A percentile compares a stretch with the other conserved stretches of the same genome.
phyloP scores from a whole-genome alignment of 768 basidiomycete species.

The Lactarius hengduanensis region DNA sequence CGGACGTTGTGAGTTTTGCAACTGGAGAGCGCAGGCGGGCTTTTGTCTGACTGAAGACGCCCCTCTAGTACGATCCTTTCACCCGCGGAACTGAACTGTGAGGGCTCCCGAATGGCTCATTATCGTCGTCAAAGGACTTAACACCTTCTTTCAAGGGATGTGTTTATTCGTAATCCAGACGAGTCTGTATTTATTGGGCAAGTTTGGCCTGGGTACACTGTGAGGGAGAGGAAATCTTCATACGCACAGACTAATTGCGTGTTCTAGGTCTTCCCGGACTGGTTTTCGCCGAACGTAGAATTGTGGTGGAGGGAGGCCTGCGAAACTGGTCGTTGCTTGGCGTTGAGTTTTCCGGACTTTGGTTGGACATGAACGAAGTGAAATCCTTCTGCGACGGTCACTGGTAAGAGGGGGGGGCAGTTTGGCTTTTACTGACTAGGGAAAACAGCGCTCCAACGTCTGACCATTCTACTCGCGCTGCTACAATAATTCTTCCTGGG shows the following conservation, averaged over 20 bases:
- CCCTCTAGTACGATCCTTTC: conserved; percentile 62
- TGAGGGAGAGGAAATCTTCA: conserved; percentile 32
- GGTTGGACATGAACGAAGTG: conserved; percentile 70
- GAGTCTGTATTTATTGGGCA: conserved; percentile 69
- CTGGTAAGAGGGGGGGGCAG: neutral
- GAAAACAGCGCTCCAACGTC: conserved; percentile 51
- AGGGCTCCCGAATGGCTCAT: conserved; percentile 27
- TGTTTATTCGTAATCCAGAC: conserved; percentile 75
- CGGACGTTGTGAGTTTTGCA: conserved; percentile 53
- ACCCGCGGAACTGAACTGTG: conserved; percentile 58
- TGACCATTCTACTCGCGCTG: conserved; percentile 53
- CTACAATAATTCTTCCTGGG: conserved; percentile 58
- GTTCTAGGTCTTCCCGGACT: conserved; percentile 57
- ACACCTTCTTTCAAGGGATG: conserved; percentile 42
- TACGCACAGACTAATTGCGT: neutral
- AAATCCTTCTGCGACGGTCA: conserved; percentile 65
- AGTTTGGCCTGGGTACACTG: conserved; percentile 78
- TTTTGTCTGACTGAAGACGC: neutral
- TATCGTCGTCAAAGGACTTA: neutral
- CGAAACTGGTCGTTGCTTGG: conserved; percentile 52
- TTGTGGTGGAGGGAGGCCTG: conserved; percentile 63
- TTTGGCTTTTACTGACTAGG: conserved; percentile 11
- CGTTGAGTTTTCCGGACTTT: conserved; percentile 63
- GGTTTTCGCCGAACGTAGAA: conserved; percentile 53
- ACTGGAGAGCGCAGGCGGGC: neutral